Conservation (phyloP, 345 rosid species). For the Eucalyptus brandiana region DNA sequence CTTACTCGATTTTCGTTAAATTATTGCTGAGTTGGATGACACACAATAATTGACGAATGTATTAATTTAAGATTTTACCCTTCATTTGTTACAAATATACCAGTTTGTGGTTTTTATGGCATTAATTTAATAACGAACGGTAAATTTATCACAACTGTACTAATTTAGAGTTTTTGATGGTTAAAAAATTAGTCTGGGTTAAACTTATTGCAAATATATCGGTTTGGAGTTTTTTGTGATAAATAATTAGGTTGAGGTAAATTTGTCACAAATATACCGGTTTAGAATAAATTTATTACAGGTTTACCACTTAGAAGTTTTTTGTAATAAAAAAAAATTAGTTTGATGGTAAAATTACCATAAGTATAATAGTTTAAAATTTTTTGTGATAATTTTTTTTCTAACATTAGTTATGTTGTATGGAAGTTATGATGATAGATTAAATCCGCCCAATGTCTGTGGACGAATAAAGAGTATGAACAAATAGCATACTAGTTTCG, state of each 20-base stretch:
- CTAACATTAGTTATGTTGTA: neutral
- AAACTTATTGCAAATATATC: rapidly evolving
- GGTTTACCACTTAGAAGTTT: no score
- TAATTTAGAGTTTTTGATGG: no score
- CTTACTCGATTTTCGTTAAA: rapidly evolving
- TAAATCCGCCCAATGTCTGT: neutral
- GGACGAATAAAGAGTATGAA: neutral
- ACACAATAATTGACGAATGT: no score
- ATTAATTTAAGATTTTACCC: no score
- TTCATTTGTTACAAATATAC: rapidly evolving
- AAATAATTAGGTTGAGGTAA: no score
- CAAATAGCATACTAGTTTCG: neutral
- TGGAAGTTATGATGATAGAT: neutral
- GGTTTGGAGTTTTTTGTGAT: no score
- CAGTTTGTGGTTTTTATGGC: no score
- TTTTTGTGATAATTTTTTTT: neutral
- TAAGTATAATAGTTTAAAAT: no score
- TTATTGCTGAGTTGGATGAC: rapidly evolving
- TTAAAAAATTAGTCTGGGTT: no score
- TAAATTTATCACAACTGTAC: rapidly evolving
- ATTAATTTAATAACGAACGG: no score
- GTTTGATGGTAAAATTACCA: rapidly evolving
- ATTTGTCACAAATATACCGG: rapidly evolving
- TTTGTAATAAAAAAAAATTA: no score
- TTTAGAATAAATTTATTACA: no score